Evolutionary conservation across 2,329 filamentous ascomycete species (phyloP).

Genomic region (Lithohypha guttulata): DNA sequence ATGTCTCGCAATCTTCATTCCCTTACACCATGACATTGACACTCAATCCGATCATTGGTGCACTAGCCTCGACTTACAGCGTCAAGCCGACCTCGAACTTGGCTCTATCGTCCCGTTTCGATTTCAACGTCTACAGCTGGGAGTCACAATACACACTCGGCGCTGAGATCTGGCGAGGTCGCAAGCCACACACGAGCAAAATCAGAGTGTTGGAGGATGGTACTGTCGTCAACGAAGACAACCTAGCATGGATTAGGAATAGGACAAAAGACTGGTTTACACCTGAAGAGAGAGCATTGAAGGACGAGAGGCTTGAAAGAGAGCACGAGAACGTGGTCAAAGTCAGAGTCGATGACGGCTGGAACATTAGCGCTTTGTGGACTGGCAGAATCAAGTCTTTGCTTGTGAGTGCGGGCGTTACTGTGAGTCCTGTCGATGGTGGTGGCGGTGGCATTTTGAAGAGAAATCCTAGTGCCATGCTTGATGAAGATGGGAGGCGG

Average conservation of each 20-base stretch:
- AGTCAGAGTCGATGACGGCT: constrained; percentile 76
- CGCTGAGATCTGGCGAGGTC: constrained; percentile 78
- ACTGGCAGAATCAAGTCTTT: constrained; percentile 87
- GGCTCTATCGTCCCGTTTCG: constrained; percentile 79
- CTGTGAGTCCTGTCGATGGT: constrained; percentile 49
- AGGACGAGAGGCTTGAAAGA: constrained; percentile 48
- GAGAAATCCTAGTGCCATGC: not conserved
- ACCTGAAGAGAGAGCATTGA: constrained; percentile 25
- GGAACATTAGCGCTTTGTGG: constrained; percentile 79
- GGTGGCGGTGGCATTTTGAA: constrained; percentile 1
- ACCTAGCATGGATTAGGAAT: constrained; percentile 35
- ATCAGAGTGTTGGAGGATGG: constrained; percentile 9
- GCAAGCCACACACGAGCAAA: constrained; percentile 5
- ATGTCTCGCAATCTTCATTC: constrained; percentile 53
- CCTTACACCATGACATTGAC: constrained; percentile 90
- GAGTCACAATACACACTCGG: constrained; percentile 89
- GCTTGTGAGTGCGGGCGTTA: constrained; percentile 80
- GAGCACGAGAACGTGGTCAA: constrained; percentile 81
- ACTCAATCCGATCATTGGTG: constrained; percentile 88
- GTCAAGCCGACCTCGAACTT: constrained; percentile 75
- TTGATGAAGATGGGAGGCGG: constrained; percentile 6
- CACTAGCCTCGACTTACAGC: constrained; percentile 80
- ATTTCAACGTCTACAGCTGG: constrained; percentile 97
- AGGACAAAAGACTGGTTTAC: constrained; percentile 24
- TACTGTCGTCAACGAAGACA: constrained; percentile 35